Evolutionary conservation across 1,139 yeast genomes (phyloP), one percentile per base, ranked within the genome.

Genomic region (Hansenula sp.): DNA sequence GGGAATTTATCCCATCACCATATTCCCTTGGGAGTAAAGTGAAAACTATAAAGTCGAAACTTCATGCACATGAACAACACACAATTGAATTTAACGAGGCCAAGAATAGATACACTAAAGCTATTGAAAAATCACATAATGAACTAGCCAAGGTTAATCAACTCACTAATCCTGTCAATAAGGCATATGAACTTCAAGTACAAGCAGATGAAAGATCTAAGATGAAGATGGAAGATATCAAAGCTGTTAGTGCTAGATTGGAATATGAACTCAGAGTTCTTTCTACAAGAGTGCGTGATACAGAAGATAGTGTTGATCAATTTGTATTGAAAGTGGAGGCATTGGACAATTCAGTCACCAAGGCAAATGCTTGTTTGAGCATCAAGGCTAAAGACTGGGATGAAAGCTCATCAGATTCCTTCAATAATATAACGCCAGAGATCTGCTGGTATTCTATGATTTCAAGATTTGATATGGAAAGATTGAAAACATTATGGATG

Each of bases 251-350:
- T 27, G 92, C 95, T 20, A 70, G 95, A 47, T 66, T 92, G 43
- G 75, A 80, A 41, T 92, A 90, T 59, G 96, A 92, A 56, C 72
- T 88, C 21, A 66, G 95, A 42, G 72, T 87, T 38, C 70, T 92
- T 19, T 74, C 74, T 32, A 79, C 82, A 41, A 78, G 92, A 52
- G 75, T 90, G 42, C 77, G 80, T 42, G 97, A 92, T 56, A 81
- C 89, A 21, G 95, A 87, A 50, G 88, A 84, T 31, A 77, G 82
- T 42, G 72, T 84, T 46, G 72, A 76, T 40, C 61, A 69, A 22
- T 73, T 75, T 69, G 64, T 71, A 55, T 39, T 63, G 49, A 62
- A 72, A 56, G 56, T 73, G 56, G 51, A 61, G n/a, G 51, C 58
- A 2, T 49, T 70, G 41, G 69, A 68, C 44, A 47, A 54, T 7